Conservation (phyloP, 2,329 filamentous ascomycete species). For the Didymella pinodella region DNA sequence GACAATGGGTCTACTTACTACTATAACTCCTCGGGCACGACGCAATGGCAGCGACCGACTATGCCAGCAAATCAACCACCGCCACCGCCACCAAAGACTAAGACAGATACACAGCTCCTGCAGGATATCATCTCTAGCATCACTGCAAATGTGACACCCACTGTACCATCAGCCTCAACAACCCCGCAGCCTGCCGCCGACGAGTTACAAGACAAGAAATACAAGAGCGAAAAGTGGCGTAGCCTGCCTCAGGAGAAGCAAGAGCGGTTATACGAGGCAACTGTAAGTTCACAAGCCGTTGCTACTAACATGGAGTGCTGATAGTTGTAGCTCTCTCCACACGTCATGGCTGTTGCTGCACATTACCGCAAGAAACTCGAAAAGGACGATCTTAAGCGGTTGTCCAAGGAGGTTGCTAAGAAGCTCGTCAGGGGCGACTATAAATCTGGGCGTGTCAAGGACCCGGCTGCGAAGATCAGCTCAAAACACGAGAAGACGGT, state of each 20-base stretch:
- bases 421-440: slow-evolving; percentile 92
- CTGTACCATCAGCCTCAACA: slow-evolving; percentile 63
- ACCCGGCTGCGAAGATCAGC: slow-evolving; percentile 75
- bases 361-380: slow-evolving; percentile 88
- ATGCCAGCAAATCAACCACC: slow-evolving; percentile 68
- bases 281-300: slow-evolving; percentile 64
- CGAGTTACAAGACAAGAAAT: slow-evolving; percentile 62
- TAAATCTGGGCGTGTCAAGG: slow-evolving; percentile 84
- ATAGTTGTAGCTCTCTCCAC: slow-evolving; percentile 73
- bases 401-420: slow-evolving; percentile 77
- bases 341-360: slow-evolving; percentile 84
- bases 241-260: slow-evolving; percentile 79
- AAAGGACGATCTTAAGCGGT: slow-evolving; percentile 74
- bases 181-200: slow-evolving; percentile 69
- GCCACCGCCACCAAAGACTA: slow-evolving; percentile 67
- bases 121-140: slow-evolving; percentile 80
- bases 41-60: slow-evolving; percentile 83
- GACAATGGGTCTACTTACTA: slow-evolving; percentile 79
- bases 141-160: slow-evolving; percentile 71
- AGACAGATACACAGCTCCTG: slow-evolving; percentile 76
- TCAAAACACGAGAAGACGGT: slow-evolving; percentile 83
- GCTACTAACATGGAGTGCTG: slow-evolving; percentile 6
- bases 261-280: slow-evolving; percentile 94
- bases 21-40: slow-evolving; percentile 76
- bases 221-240: slow-evolving; percentile 71